Conservation (phyloP, 768 basidiomycete genomes). For the Suillus paluster region DNA sequence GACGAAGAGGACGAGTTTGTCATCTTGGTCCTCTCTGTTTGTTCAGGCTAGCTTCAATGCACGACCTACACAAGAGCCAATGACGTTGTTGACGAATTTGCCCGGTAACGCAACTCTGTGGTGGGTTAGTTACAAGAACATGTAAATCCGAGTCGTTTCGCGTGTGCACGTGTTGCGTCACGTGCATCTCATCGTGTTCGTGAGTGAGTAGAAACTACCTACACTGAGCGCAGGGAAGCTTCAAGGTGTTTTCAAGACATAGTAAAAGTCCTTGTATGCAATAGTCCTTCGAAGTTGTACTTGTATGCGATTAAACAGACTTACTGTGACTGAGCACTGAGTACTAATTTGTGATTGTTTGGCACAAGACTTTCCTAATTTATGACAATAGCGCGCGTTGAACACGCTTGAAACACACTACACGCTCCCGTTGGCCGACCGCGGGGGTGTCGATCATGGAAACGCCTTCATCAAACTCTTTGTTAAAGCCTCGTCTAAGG, state of each 20-base stretch:
- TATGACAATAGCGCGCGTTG: constrained; percentile 13
- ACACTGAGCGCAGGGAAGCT: too few species aligned
- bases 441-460: constrained; percentile 22
- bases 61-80: neutral
- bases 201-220: too few species aligned
- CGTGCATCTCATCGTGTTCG: too few species aligned
- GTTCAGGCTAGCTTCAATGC: neutral
- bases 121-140: neutral
- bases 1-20: neutral
- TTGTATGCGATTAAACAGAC: too few species aligned
- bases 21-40: too few species aligned
- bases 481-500: constrained; percentile 26
- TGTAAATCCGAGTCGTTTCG: too few species aligned
- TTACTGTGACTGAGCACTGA: too few species aligned
- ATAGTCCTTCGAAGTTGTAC: too few species aligned
- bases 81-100: neutral
- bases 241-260: too few species aligned
- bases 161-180: too few species aligned
- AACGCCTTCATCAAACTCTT: constrained; percentile 14
- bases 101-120: neutral
- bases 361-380: constrained; percentile 15
- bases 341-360: constrained; percentile 8
- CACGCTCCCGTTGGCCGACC: constrained; percentile 16
- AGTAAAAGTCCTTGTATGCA: too few species aligned
- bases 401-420: constrained; percentile 24